phyloP scores from a whole-genome alignment of 164 flowering plant species.

The Tinospora cordifolia region DNA sequence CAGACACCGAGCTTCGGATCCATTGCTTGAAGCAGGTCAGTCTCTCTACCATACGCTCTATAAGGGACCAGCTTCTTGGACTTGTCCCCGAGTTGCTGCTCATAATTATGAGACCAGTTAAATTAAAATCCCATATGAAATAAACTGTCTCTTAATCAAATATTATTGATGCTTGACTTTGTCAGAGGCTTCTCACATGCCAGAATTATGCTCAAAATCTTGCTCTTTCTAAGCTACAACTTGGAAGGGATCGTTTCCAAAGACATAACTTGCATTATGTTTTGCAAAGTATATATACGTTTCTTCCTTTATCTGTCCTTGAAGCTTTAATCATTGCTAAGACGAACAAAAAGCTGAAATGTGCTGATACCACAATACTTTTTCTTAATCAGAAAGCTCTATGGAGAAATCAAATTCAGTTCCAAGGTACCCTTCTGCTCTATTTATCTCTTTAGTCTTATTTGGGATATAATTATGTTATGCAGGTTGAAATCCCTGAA shows the following conservation, averaged over 20 bases:
- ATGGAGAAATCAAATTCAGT: constrained; percentile 15
- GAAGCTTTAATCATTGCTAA: background rate
- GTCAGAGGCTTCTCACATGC: constrained; percentile 41
- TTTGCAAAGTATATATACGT: constrained; percentile 29
- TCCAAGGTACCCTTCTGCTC: constrained; percentile 18
- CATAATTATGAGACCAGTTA: too few relatives aligned
- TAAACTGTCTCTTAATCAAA: background rate
- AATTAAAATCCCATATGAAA: too few relatives aligned
- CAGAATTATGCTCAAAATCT: constrained; percentile 37
- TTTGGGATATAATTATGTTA: background rate
- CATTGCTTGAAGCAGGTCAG: constrained; percentile 54
- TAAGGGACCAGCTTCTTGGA: too few relatives aligned
- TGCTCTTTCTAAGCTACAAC: constrained; percentile 27
- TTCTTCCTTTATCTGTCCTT: background rate
- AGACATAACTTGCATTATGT: constrained; percentile 34
- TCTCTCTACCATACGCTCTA: background rate
- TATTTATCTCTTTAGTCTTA: background rate
- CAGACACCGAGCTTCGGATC: constrained; percentile 46
- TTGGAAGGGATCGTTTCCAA: constrained; percentile 28
- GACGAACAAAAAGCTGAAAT: background rate
- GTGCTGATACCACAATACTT: background rate
- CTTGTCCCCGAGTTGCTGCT: background rate
- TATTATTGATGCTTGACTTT: background rate
- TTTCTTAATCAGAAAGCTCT: constrained; percentile 17
- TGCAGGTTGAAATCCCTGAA: background rate